Conservation (phyloP, 345 rosid species). For the Brassica napus region DNA sequence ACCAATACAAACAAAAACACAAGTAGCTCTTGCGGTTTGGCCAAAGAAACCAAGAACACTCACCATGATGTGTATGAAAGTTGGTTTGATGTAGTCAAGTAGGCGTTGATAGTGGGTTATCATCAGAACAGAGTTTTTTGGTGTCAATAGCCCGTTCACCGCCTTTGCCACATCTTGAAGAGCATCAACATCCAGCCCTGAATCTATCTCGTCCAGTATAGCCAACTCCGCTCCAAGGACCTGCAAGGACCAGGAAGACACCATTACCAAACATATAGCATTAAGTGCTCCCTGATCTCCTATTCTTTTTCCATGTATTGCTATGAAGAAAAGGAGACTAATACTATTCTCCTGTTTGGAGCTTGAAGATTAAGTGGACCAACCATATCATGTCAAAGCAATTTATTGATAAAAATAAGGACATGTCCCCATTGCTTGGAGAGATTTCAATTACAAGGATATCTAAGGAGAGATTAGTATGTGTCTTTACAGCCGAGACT, state of each 20-base stretch:
- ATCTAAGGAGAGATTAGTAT: background rate
- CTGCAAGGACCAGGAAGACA: constrained; percentile 39
- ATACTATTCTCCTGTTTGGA: background rate
- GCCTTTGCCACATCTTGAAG: constrained; percentile 90
- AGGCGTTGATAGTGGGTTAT: constrained; percentile 90
- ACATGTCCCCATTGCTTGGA: background rate
- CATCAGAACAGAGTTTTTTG: constrained; percentile 86
- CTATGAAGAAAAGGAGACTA: background rate
- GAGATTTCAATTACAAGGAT: background rate
- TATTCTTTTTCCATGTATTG: background rate
- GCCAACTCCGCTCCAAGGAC: constrained; percentile 93
- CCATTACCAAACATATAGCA: background rate
- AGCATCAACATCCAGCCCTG: constrained; percentile 95
- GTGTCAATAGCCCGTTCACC: constrained; percentile 83
- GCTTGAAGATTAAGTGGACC: background rate
- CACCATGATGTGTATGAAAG: constrained; percentile 85
- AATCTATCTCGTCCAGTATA: constrained; percentile 93
- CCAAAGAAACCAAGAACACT: constrained; percentile 31
- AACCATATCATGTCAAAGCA: constrained; percentile 9
- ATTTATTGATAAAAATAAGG: background rate
- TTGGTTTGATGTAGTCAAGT: constrained; percentile 75
- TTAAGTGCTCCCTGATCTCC: background rate
- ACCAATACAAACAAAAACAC: background rate
- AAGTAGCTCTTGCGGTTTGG: background rate
- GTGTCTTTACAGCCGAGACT: background rate